phyloP scores from a whole-genome alignment of 371 early-diverging fungal genomes.

The Mucor ambiguus region DNA sequence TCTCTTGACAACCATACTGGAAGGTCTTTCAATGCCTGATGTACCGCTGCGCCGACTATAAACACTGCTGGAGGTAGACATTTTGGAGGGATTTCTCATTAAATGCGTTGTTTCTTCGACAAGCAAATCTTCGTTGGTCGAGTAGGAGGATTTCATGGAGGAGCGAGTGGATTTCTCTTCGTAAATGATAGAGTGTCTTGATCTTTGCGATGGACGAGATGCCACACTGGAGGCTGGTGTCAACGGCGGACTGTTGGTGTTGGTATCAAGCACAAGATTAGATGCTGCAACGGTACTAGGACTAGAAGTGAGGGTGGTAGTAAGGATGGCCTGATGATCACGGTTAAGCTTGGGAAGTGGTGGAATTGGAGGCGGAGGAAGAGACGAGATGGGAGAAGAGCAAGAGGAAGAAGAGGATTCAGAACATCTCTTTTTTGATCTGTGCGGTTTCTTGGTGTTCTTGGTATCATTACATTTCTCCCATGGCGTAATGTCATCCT shows the following conservation, averaged over 20 bases:
- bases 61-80: conserved; percentile 5
- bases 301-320: neutral
- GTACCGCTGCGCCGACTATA: conserved; percentile 4
- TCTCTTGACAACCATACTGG: conserved; percentile 28
- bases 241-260: conserved; percentile 20
- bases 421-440: conserved; percentile 1
- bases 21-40: conserved; percentile 22
- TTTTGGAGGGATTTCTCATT: conserved; percentile 3
- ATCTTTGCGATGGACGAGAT: conserved; percentile 17
- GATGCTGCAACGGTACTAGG: neutral
- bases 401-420: neutral
- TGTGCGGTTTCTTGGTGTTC: neutral
- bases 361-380: conserved; percentile 18
- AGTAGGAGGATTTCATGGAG: conserved; percentile 5
- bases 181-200: conserved; percentile 17
- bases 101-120: conserved; percentile 10
- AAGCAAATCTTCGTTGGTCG: conserved; percentile 9
- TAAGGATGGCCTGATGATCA: neutral
- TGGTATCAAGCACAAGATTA: neutral
- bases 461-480: conserved; percentile 11
- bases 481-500: conserved; percentile 19
- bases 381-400: conserved; percentile 8
- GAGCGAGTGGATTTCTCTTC: conserved; percentile 10
- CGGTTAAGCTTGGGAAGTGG: conserved; percentile 11
- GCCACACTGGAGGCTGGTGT: conserved; percentile 28